Conservation (phyloP, 1,284 basidiomycete genomes). For the Leccinum pachyderme region DNA sequence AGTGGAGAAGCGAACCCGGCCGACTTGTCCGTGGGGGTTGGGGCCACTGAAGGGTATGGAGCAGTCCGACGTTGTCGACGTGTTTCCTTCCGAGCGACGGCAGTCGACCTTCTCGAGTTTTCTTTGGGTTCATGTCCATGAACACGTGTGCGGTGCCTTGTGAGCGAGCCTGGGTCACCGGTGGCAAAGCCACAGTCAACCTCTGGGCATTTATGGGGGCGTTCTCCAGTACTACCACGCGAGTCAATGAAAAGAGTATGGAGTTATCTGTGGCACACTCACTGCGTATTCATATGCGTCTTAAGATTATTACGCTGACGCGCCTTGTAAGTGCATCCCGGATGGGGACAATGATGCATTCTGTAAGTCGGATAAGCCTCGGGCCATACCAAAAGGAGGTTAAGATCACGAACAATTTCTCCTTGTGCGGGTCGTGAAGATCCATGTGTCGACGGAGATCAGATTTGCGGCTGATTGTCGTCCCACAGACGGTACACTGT, state of each 20-base stretch:
- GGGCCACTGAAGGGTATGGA: not conserved
- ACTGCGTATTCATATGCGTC: conserved; percentile 31
- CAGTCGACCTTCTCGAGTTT: not conserved
- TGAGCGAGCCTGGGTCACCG: conserved; percentile 32
- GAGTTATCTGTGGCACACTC: not conserved
- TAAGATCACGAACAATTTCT: conserved; percentile 15
- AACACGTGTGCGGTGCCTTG: conserved; percentile 23
- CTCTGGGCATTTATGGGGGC: conserved; percentile 22
- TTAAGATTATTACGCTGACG: conserved; percentile 33
- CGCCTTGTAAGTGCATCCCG: conserved; percentile 23
- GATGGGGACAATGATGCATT: conserved; percentile 24
- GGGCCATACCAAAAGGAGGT: not conserved
- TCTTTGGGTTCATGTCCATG: conserved; percentile 18
- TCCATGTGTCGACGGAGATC: conserved; percentile 23
- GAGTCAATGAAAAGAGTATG: conserved; percentile 2
- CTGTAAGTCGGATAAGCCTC: conserved; percentile 19
- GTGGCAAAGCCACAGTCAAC: conserved; percentile 22
- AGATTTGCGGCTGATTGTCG: conserved; percentile 14
- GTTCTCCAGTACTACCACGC: conserved; percentile 12
- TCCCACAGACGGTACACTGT: conserved; percentile 12
- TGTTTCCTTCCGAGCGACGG: not conserved
- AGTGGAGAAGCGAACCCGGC: not conserved
- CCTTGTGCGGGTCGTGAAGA: conserved; percentile 15
- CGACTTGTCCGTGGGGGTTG: not conserved
- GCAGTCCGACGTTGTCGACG: not conserved